Evolutionary conservation across 2,329 filamentous ascomycete species (phyloP), one percentile per base, ranked within the genome.

Genomic region (Talaromyces sp.): DNA sequence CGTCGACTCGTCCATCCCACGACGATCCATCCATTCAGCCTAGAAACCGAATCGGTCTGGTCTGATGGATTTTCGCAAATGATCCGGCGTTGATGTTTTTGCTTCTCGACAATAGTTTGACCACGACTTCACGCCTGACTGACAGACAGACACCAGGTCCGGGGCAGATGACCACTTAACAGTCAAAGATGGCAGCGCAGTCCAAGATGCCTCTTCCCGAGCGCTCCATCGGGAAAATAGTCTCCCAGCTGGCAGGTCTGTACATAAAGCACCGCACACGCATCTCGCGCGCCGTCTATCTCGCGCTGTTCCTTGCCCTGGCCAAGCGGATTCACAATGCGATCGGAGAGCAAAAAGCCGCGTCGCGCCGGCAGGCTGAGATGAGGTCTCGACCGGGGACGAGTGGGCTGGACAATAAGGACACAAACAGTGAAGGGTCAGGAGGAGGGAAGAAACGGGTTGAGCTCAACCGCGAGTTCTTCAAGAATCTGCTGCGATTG

Each of bases 291-390:
- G 86, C 86, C 64, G 86, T 96, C 67, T 96, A 96, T 80, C 80
- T 96, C 64, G 88, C 91, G 29, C 83, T 97, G 67, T 86, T 93
- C 68, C 79, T 93, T 66, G 87, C 91, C 54, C 85, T 96, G 63
- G 82, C 88, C 63, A 93, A 96, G 75, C 91, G 95, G 69, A 87
- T 98, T 58, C 91, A 93, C 68, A 88, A 91, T 84, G 93, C 93
- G 68, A 89, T 98, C 71, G 88, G 89, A 62, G 93, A 97, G 74
- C 95, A 98, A 75, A 96, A 96, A 75, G 90, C 90, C 17, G 90
- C 91, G 2, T 89, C 89, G 1, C 80, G 80, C 57, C 85, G 88
- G 63, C 87, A 90, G 62, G 84, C 86, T 6, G 84, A 86, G 66
- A 69, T 82, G 73, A 75, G 86, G 71, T 70, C 83, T 76, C 69